Conservation (phyloP, 2,329 filamentous ascomycete species). For the Mycocentrospora acerina region DNA sequence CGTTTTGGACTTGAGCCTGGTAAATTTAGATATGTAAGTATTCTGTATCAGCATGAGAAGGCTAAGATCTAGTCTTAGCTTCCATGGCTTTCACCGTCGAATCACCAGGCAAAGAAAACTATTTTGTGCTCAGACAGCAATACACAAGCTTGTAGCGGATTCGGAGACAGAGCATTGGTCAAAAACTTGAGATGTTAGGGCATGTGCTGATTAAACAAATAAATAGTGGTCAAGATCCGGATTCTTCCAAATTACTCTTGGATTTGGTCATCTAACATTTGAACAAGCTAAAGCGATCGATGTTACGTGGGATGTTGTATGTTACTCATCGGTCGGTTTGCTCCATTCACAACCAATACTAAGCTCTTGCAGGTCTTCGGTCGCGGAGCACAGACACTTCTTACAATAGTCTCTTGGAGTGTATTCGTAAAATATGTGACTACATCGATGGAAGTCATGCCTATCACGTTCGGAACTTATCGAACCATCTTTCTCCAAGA, state of each 20-base stretch:
- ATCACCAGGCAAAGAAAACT: no score
- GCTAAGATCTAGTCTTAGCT: no score
- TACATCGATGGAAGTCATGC: slow-evolving; percentile 15
- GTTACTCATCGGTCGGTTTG: slow-evolving; percentile 3
- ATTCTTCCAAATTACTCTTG: slow-evolving; percentile 23
- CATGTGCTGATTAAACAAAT: no score
- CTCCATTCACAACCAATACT: no score
- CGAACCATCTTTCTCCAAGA: slow-evolving; percentile 15
- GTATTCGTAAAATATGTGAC: slow-evolving; percentile 17
- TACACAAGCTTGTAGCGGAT: no score
- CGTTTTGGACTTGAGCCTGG: no score
- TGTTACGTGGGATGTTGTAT: slow-evolving; percentile 23
- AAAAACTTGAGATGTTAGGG: no score
- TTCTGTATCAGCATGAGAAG: no score
- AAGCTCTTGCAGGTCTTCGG: slow-evolving; percentile 10
- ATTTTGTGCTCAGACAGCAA: no score
- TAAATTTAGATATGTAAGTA: no score
- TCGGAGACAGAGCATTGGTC: no score
- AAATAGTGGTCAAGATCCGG: slow-evolving; percentile 17
- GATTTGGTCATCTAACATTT: slow-evolving; percentile 14
- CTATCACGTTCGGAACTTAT: slow-evolving; percentile 16
- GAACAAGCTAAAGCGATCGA: slow-evolving; percentile 21
- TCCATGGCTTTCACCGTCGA: no score
- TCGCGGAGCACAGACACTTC: slow-evolving; percentile 18
- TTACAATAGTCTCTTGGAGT: slow-evolving; percentile 16